Percentiles rank a stretch among this genome's conserved stretches.
Conservation (phyloP, 805 yeast species). For the Ascoidea tarda region DNA sequence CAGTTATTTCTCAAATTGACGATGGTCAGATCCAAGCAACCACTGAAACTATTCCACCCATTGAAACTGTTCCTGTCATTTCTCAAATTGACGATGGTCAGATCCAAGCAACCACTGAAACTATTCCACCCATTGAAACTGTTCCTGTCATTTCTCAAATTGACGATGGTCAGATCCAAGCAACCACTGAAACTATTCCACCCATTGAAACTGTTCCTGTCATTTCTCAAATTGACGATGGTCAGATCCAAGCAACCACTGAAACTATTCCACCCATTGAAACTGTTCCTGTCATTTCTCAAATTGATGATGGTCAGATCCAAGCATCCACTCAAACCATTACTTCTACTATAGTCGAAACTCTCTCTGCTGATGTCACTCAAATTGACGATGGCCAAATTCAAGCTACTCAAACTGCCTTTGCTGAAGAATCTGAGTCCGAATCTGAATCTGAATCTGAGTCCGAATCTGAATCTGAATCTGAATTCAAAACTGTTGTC, state of each 20-base stretch:
- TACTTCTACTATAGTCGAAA: constrained; percentile 3
- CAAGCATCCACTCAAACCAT: constrained; percentile 15
- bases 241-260: constrained; percentile 22
- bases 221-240: constrained; percentile 26
- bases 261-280: constrained; percentile 9
- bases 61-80: constrained; percentile 6
- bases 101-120: constrained; percentile 16
- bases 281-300: constrained; percentile 15
- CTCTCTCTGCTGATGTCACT: constrained; percentile 13
- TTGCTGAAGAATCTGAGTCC: neutral
- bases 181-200: constrained; percentile 19
- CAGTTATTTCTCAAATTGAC: constrained; percentile 20
- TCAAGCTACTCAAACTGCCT: constrained; percentile 15
- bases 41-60: constrained; percentile 4
- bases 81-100: constrained; percentile 24
- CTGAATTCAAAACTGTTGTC: constrained; percentile 6
- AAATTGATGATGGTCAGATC: constrained; percentile 27
- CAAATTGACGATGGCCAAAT: constrained; percentile 17
- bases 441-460: too few relatives aligned
- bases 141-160: constrained; percentile 16
- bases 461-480: too few relatives aligned
- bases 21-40: constrained; percentile 27
- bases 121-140: constrained; percentile 2
- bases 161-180: constrained; percentile 19
- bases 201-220: constrained; percentile 10